phyloP scores from a whole-genome alignment of 177 flowering plant species.

The Vitis hybrid region DNA sequence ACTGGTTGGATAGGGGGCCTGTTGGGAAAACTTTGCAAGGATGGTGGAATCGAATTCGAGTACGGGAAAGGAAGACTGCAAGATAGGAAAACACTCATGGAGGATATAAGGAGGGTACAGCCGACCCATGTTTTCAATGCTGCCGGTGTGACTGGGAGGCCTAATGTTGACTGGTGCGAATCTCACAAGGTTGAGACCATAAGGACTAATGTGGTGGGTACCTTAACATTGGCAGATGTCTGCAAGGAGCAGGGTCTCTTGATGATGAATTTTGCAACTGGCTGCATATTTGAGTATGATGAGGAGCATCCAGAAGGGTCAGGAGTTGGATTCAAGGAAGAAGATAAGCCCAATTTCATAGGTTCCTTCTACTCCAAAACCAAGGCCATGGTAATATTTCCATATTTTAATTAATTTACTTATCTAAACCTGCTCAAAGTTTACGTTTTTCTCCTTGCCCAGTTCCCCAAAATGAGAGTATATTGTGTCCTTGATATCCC shows the following conservation, averaged over 20 bases:
- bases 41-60: conserved; percentile 18
- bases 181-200: conserved; percentile 33
- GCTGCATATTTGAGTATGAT: conserved; percentile 38
- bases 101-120: conserved; percentile 18
- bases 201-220: conserved; percentile 29
- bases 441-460: too few species aligned
- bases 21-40: conserved; percentile 26
- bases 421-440: too few species aligned
- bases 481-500: too few species aligned
- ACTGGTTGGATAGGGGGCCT: conserved; percentile 36
- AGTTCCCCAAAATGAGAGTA: too few species aligned
- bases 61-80: conserved; percentile 30
- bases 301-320: conserved; percentile 26
- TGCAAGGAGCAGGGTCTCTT: conserved; percentile 27
- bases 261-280: conserved; percentile 36
- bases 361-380: conserved; percentile 38
- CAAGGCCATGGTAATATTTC: conserved; percentile 31
- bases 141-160: conserved; percentile 41
- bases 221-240: conserved; percentile 31
- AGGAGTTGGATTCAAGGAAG: conserved; percentile 35
- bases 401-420: not conserved
- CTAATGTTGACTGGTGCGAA: conserved; percentile 42
- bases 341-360: conserved; percentile 29
- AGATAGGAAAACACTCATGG: conserved; percentile 16
- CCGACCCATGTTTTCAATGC: conserved; percentile 38